Base-by-base conservation (phyloP, 495 filamentous ascomycete genomes). In the Podospora didyma region DNA sequence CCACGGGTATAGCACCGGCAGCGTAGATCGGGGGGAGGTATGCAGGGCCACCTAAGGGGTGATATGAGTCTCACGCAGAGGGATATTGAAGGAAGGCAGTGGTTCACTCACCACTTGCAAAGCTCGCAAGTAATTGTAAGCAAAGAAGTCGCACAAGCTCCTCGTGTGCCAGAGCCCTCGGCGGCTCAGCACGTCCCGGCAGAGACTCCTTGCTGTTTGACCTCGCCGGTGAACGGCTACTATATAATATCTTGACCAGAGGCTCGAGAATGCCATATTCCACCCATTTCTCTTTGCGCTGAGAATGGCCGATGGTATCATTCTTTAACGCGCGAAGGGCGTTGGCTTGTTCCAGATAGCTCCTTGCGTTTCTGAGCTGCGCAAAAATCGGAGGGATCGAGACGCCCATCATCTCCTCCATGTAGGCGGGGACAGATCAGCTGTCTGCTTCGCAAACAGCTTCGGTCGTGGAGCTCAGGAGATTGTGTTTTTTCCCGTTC, bases 261-360 rank as follows among this genome's bases (percentile, higher is more conserved):
- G 82, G 75, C 23, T 82, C 81, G 41, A 96, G 72, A 23, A 96
- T 75, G 14, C 91, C 92, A 46, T 76, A 70, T 47, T 73, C 72
- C 20, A 97, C 73, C 79, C 84, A 91, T 39, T 81, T 61, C 64
- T 91, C 87, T 69, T 98, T 98, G 65, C 85, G 83, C 66, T 94
- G 86, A 23, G 89, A 83, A 72, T 97, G 90, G 31, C 94, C 94
- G 61, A 96, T 84, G 42, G 94, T 75, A 54, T 95, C 88, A 70
- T 96, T 92, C 77, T 96, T 98, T 14, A 97, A 70, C 24, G 77
- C 73, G 46, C 84, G 81, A 42, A 98, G 79, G 48, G 83, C 80
- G 41, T 75, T 75, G 26, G 86, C 76, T 64, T 89, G 88, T 44
- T 83, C 77, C 4, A 78, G 74, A 56, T 79, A 69, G 57, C 82